A percentile compares a stretch with the other conserved stretches of the same genome.
These are phyloP conservation scores for Coemansia sp. DNA, from an alignment of 192 early-diverging fungal genomes.

Conservation along the genomic window DNA sequence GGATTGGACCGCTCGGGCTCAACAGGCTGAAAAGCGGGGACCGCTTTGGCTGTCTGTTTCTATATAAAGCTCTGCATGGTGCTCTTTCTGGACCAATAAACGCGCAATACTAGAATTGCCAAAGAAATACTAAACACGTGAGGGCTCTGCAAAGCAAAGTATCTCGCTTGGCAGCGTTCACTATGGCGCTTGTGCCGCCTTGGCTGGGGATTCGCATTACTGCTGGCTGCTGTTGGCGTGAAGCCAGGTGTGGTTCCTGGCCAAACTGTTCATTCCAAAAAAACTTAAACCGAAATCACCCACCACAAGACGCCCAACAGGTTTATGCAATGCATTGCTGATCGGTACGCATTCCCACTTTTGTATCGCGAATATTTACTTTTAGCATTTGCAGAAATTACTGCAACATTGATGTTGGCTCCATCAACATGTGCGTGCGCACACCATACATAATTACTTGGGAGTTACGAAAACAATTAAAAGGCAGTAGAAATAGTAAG, in stretches of 20 bases:
- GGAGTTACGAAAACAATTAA: too few species aligned
- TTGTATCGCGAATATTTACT: neutral
- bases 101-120: neutral
- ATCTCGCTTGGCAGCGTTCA: too few species aligned
- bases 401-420: neutral
- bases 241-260: too few species aligned
- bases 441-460: too few species aligned
- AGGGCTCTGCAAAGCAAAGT: too few species aligned
- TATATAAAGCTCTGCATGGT: neutral
- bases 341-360: too few species aligned
- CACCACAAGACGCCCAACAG: neutral
- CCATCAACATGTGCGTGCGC: neutral
- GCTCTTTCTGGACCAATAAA: neutral
- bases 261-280: too few species aligned
- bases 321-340: neutral
- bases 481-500: too few species aligned
- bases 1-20: neutral
- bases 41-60: neutral
- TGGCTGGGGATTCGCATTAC: too few species aligned
- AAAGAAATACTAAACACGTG: neutral
- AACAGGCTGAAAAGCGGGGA: neutral
- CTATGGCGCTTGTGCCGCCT: too few species aligned
- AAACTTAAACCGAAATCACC: too few species aligned
- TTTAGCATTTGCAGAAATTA: neutral
- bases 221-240: too few species aligned